These are phyloP conservation scores for Biscutella auriculata DNA, from an alignment of 441 rosid species.

Conservation along the genomic window DNA sequence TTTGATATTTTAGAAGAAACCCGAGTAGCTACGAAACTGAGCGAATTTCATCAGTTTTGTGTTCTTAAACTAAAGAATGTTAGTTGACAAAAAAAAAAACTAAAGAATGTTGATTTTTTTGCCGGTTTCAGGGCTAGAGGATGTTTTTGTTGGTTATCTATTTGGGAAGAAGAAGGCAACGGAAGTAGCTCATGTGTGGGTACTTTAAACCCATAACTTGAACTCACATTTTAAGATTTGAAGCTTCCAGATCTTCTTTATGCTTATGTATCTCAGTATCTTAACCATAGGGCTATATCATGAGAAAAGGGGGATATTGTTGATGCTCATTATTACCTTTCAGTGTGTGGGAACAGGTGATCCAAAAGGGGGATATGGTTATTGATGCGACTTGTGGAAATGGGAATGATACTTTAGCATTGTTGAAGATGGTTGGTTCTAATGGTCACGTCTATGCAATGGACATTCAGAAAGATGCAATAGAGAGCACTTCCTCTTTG, in stretches of 20 bases:
- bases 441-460: slow-evolving; percentile 57
- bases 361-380: slow-evolving; percentile 56
- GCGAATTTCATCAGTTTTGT: neutral
- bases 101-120: neutral
- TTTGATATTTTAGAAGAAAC: neutral
- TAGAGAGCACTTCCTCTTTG: slow-evolving; percentile 41
- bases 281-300: no score
- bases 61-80: neutral
- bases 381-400: slow-evolving; percentile 90
- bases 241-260: neutral
- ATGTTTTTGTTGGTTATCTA: slow-evolving; percentile 57
- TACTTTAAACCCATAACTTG: slow-evolving; percentile 14
- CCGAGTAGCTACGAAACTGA: neutral
- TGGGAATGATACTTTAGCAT: slow-evolving; percentile 68
- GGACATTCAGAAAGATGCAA: slow-evolving; percentile 67
- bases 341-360: slow-evolving; percentile 71
- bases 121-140: slow-evolving; percentile 41
- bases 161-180: slow-evolving; percentile 80
- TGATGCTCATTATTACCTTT: neutral
- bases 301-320: no score
- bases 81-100: no score
- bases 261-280: neutral
- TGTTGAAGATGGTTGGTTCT: slow-evolving; percentile 45
- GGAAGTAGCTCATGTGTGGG: slow-evolving; percentile 86
- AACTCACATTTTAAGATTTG: neutral